Percentiles rank a stretch among this genome's conserved stretches.
These are phyloP conservation scores for Byssoonygena ceratinophila DNA, from an alignment of 2,329 filamentous ascomycete species.

Conservation along the genomic window DNA sequence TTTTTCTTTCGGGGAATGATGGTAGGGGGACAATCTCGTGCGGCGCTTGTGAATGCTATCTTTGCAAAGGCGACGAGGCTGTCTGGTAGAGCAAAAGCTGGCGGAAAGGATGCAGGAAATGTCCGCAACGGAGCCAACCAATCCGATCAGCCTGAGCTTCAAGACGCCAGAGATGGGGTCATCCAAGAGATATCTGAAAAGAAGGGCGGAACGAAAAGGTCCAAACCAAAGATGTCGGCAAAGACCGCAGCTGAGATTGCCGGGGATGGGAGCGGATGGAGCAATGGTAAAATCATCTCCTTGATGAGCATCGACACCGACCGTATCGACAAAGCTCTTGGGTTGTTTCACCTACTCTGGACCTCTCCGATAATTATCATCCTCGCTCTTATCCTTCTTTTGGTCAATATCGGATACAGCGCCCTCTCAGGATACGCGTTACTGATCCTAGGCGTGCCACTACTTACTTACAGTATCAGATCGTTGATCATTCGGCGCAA, in stretches of 20 bases:
- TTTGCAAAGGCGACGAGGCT: constrained; percentile 89
- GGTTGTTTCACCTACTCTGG: constrained; percentile 87
- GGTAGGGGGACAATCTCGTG: constrained; percentile 72
- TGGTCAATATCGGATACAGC: constrained; percentile 83
- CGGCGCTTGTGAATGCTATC: constrained; percentile 71
- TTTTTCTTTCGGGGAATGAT: constrained; percentile 91
- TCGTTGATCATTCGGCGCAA: constrained; percentile 64
- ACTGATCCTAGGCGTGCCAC: constrained; percentile 64
- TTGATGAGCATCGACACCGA: constrained; percentile 94
- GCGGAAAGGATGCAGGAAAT: constrained; percentile 47
- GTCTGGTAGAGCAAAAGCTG: constrained; percentile 77
- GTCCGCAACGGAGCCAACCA: constrained; percentile 43
- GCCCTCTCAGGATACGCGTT: constrained; percentile 80
- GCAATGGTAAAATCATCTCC: constrained; percentile 82
- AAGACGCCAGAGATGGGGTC: constrained; percentile 35
- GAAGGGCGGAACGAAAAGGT: constrained; percentile 25
- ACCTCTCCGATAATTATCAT: constrained; percentile 68
- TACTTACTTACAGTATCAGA: constrained; percentile 67
- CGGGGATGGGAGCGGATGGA: constrained; percentile 72
- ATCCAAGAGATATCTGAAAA: constrained; percentile 28
- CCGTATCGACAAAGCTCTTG: constrained; percentile 76
- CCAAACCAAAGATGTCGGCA: constrained; percentile 29
- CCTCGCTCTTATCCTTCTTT: constrained; percentile 65
- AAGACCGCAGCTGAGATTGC: constrained; percentile 42
- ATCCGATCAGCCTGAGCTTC: constrained; percentile 36